A percentile compares a stretch with the other conserved stretches of the same genome.
Evolutionary conservation across 371 early-diverging fungal genomes (phyloP).

Genomic region (Choanephora cucurbitarum): DNA sequence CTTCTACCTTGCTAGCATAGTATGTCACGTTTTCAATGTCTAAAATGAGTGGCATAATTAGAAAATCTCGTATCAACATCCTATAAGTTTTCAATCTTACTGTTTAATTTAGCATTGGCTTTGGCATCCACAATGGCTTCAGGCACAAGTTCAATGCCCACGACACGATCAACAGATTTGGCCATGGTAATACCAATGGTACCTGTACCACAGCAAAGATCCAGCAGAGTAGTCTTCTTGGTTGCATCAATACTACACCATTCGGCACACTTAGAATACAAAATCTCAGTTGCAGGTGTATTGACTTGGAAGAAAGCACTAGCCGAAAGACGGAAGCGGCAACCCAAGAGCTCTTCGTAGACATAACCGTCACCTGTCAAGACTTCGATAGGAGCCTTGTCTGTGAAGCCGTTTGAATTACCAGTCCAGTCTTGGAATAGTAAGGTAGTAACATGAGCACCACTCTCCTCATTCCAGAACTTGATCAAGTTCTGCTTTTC

Average conservation of each 20-base stretch:
- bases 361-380: slow-evolving; percentile 62
- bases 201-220: slow-evolving; percentile 90
- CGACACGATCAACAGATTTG: slow-evolving; percentile 61
- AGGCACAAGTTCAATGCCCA: slow-evolving; percentile 77
- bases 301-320: slow-evolving; percentile 86
- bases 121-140: slow-evolving; percentile 80
- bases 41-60: neutral
- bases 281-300: slow-evolving; percentile 67
- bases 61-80: too few species aligned
- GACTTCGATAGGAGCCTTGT: slow-evolving; percentile 47
- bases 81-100: slow-evolving; percentile 35
- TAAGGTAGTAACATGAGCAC: slow-evolving; percentile 52
- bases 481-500: slow-evolving; percentile 39
- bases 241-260: slow-evolving; percentile 42
- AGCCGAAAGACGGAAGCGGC: slow-evolving; percentile 72
- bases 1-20: slow-evolving; percentile 62
- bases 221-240: slow-evolving; percentile 59
- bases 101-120: slow-evolving; percentile 69
- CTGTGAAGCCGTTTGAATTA: slow-evolving; percentile 60
- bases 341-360: slow-evolving; percentile 68
- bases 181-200: slow-evolving; percentile 87
- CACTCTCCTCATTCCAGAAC: slow-evolving; percentile 31
- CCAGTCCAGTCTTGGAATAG: slow-evolving; percentile 62
- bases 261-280: slow-evolving; percentile 59
- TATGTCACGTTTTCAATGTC: slow-evolving; percentile 54